phyloP scores from a whole-genome alignment of 768 basidiomycete species.

The Scleroderma citrinum region DNA sequence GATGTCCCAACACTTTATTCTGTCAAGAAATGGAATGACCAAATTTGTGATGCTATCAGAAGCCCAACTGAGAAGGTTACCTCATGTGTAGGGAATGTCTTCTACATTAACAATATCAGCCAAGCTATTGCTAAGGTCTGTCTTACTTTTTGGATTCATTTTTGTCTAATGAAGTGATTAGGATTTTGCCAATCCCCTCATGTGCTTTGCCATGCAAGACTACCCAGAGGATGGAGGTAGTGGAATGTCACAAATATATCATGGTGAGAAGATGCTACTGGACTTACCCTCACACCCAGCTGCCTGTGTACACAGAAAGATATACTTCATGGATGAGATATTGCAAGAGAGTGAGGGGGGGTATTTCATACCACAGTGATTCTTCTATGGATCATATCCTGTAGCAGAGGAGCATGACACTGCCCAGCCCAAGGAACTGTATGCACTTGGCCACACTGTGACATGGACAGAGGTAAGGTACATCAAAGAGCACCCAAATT shows the following conservation, averaged over 20 bases:
- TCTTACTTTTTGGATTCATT: too few relatives aligned
- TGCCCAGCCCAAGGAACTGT: too few relatives aligned
- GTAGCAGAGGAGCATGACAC: too few relatives aligned
- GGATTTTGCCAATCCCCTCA: background rate
- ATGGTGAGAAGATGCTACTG: background rate
- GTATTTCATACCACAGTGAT: conserved; percentile 7
- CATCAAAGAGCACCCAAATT: too few relatives aligned
- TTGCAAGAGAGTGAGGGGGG: background rate
- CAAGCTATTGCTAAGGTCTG: conserved; percentile 11
- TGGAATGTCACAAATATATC: background rate
- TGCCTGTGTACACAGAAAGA: background rate
- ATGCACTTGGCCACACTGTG: too few relatives aligned
- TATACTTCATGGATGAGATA: conserved; percentile 18
- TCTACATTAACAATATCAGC: conserved; percentile 15
- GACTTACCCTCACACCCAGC: background rate
- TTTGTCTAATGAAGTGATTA: too few relatives aligned
- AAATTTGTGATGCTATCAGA: conserved; percentile 7
- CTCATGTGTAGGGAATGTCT: conserved; percentile 18
- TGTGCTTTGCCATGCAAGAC: conserved; percentile 5
- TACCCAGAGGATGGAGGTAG: conserved; percentile 4
- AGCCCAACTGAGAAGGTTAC: conserved; percentile 15
- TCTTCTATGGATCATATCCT: too few relatives aligned
- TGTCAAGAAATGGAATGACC: conserved; percentile 4
- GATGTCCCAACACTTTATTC: conserved; percentile 18
- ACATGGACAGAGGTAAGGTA: too few relatives aligned